Conservation (phyloP, 2,329 filamentous ascomycete species). For the Fusarium scirpi region DNA sequence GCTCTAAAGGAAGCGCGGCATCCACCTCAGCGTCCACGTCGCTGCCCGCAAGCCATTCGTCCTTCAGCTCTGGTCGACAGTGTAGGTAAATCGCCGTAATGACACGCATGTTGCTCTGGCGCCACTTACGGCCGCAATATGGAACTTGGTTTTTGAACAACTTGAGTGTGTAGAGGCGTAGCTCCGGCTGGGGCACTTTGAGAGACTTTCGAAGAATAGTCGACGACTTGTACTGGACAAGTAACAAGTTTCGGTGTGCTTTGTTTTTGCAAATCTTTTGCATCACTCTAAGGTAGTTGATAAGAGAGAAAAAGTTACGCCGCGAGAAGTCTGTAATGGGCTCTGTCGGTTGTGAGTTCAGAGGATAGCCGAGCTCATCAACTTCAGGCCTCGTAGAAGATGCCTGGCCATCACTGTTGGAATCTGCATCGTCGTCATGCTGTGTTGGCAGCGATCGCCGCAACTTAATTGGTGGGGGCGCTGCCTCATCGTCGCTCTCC, state of each 20-base stretch:
- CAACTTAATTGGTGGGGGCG: conserved; percentile 83
- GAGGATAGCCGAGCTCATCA: conserved; percentile 88
- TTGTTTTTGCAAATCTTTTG: conserved; percentile 98
- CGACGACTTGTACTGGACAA: conserved; percentile 95
- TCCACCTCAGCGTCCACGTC: conserved; percentile 96
- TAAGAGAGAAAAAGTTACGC: conserved; percentile 93
- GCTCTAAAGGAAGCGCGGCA: conserved; percentile 90
- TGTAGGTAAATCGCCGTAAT: conserved; percentile 97
- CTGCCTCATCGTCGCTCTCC: conserved; percentile 80
- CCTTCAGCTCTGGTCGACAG: conserved; percentile 89
- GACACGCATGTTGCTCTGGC: conserved; percentile 97
- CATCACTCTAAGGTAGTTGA: conserved; percentile 95
- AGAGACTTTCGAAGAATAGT: conserved; percentile 92
- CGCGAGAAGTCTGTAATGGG: conserved; percentile 92
- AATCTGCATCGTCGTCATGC: conserved; percentile 46
- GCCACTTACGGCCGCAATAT: conserved; percentile 98
- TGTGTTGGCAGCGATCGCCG: conserved; percentile 60
- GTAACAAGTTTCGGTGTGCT: conserved; percentile 90
- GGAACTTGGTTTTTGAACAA: conserved; percentile 99
- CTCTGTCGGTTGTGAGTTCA: conserved; percentile 74
- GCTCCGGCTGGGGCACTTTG: conserved; percentile 86
- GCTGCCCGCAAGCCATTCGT: conserved; percentile 93
- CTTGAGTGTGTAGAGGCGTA: conserved; percentile 95
- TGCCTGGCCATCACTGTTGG: conserved; percentile 51
- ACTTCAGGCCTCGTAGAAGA: conserved; percentile 68